These are phyloP conservation scores for Leishmania martiniquensis DNA, from an alignment of 208 protist species.

Conservation along the genomic window DNA sequence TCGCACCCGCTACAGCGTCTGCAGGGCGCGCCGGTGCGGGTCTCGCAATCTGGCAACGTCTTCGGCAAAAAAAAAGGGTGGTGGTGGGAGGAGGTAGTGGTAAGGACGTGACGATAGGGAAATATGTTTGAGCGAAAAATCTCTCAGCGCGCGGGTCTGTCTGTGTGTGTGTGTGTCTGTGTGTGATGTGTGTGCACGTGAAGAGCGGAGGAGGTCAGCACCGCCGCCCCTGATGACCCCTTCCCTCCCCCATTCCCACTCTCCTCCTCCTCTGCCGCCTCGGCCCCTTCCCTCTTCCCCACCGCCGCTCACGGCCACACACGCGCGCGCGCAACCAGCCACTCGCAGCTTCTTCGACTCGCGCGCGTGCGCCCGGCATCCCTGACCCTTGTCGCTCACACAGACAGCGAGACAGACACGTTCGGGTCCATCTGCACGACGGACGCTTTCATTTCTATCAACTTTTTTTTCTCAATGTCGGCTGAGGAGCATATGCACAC, in stretches of 20 bases:
- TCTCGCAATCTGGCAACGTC: background rate
- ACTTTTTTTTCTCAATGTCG: conserved; percentile 17
- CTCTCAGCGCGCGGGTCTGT: background rate
- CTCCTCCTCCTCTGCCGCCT: no score
- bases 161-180: background rate
- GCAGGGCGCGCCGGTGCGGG: background rate
- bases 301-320: background rate
- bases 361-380: no score
- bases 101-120: no score
- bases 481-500: conserved; percentile 10
- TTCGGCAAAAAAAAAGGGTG: background rate
- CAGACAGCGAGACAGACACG: no score
- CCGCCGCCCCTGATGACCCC: background rate
- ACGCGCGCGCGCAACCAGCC: background rate
- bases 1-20: background rate
- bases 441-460: background rate
- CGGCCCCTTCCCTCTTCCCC: background rate
- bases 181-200: no score
- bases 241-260: background rate
- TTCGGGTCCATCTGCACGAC: background rate
- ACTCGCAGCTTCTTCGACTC: no score
- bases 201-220: no score
- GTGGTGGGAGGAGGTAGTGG: background rate
- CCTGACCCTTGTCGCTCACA: no score
- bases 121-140: no score